A percentile compares a stretch with the other conserved stretches of the same genome.
Evolutionary conservation across 805 yeast genomes (phyloP).

Genomic region (Ogataea glucozyma): DNA sequence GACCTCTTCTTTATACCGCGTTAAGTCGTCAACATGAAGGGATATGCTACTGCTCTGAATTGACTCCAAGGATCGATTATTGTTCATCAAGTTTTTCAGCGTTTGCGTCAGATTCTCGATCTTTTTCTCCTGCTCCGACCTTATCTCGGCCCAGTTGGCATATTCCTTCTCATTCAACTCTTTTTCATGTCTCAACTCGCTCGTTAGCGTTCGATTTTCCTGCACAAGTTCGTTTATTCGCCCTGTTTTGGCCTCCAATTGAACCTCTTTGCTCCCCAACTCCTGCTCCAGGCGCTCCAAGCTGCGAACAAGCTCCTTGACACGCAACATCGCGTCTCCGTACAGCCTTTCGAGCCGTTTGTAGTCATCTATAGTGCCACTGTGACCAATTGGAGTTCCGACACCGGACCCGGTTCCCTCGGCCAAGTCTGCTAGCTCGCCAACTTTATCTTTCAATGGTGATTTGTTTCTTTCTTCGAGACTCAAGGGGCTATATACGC

Average conservation of each 20-base stretch:
- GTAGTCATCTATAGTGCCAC: conserved; percentile 16
- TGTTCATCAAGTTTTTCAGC: conserved; percentile 19
- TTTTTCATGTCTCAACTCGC: conserved; percentile 32
- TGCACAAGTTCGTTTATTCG: conserved; percentile 31
- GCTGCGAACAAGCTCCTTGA: conserved; percentile 35
- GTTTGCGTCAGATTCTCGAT: conserved; percentile 25
- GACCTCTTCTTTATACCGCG: conserved; percentile 22
- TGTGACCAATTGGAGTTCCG: not conserved
- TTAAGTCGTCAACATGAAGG: conserved; percentile 15
- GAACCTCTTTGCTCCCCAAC: conserved; percentile 31
- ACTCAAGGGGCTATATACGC: conserved; percentile 14
- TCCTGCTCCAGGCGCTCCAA: conserved; percentile 39
- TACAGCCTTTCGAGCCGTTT: conserved; percentile 30
- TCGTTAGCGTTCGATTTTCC: conserved; percentile 27
- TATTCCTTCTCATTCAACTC: conserved; percentile 34
- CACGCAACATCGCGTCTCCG: conserved; percentile 33
- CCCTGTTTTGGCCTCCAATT: conserved; percentile 24
- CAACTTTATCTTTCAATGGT: conserved; percentile 22
- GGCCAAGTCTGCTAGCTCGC: no score
- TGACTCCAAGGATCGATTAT: conserved; percentile 18
- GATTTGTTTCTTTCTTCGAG: conserved; percentile 7
- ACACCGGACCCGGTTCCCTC: no score
- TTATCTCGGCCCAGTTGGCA: conserved; percentile 30
- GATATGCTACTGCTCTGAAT: conserved; percentile 13
- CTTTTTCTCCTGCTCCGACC: conserved; percentile 30